Percentiles rank a stretch among this genome's conserved stretches.
phyloP scores from a whole-genome alignment of 75 land plant genomes.

The Picea glauca region DNA sequence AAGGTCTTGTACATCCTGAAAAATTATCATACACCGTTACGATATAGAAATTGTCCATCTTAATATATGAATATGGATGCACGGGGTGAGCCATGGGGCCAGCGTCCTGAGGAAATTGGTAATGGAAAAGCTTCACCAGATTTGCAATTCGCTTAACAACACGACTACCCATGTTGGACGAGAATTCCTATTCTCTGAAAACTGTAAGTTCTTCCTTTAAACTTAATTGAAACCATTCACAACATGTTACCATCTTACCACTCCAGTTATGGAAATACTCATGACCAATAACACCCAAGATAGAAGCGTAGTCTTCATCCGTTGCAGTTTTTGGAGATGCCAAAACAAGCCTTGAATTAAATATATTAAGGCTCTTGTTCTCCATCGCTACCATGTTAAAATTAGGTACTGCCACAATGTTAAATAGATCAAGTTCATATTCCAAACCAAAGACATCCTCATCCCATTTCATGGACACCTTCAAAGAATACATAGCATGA shows the following conservation, averaged over 20 bases:
- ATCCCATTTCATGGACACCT: conserved; percentile 98
- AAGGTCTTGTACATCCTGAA: no score
- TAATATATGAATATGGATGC: no score
- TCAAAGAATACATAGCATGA: conserved; percentile 92
- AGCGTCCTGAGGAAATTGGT: conserved; percentile 57
- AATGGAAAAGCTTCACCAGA: no score
- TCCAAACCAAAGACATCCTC: conserved; percentile 97
- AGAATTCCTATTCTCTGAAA: conserved; percentile 84
- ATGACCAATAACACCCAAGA: conserved; percentile 95
- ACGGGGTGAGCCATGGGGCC: conserved; percentile 99
- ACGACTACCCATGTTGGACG: no score
- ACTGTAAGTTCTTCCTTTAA: conserved; percentile 94
- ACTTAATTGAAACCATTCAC: conserved; percentile 99
- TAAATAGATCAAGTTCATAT: conserved; percentile 95
- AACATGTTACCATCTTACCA: conserved; percentile 97
- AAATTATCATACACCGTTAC: no score
- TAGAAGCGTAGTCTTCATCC: conserved; percentile 94
- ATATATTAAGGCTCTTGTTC: conserved; percentile 39
- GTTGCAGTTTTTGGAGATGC: conserved; percentile 96
- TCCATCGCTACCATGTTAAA: conserved; percentile 77
- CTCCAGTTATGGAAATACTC: conserved; percentile 99
- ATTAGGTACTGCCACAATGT: conserved; percentile 97
- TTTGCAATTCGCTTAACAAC: no score
- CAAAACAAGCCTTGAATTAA: conserved; percentile 92
- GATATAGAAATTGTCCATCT: no score